phyloP scores from a whole-genome alignment of 2,329 filamentous ascomycete genomes.

The Plectosphaerella plurivora region DNA sequence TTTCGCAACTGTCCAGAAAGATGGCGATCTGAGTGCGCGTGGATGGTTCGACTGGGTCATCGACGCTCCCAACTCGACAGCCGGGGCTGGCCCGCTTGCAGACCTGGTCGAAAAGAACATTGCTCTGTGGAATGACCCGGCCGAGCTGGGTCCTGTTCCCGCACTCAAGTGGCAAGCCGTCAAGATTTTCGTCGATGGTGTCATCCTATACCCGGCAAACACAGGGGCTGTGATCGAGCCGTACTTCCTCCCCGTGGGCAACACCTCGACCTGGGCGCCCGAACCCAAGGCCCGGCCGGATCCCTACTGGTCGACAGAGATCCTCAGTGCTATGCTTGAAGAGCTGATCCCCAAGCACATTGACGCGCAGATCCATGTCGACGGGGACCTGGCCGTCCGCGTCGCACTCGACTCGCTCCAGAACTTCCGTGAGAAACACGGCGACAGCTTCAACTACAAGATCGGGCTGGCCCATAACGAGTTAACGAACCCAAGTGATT shows the following conservation, averaged over 20 bases:
- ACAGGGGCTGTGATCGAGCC: constrained; percentile 21
- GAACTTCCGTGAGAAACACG: constrained; percentile 12
- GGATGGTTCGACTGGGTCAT: constrained; percentile 21
- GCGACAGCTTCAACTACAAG: constrained; percentile 12
- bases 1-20: constrained; percentile 15
- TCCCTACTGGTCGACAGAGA: constrained; percentile 21
- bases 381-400: constrained; percentile 19
- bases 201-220: constrained; percentile 21
- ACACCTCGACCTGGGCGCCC: constrained; percentile 5
- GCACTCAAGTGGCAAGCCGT: constrained; percentile 20
- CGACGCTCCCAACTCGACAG: constrained; percentile 14
- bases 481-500: constrained; percentile 16
- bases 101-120: constrained; percentile 8
- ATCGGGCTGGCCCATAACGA: constrained; percentile 20
- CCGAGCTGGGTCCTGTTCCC: constrained; percentile 11
- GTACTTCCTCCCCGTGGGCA: constrained; percentile 14
- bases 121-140: constrained; percentile 9
- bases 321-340: constrained; percentile 17
- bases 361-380: constrained; percentile 15
- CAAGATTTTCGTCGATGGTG: constrained; percentile 20
- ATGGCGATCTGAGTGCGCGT: constrained; percentile 14
- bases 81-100: constrained; percentile 9
- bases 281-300: constrained; percentile 21
- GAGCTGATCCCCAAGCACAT: constrained; percentile 9
- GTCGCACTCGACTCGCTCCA: constrained; percentile 17